Percentiles rank a stretch among this genome's conserved stretches.
phyloP scores from a whole-genome alignment of 2,329 filamentous ascomycete genomes.

The Talaromyces verruculosus region DNA sequence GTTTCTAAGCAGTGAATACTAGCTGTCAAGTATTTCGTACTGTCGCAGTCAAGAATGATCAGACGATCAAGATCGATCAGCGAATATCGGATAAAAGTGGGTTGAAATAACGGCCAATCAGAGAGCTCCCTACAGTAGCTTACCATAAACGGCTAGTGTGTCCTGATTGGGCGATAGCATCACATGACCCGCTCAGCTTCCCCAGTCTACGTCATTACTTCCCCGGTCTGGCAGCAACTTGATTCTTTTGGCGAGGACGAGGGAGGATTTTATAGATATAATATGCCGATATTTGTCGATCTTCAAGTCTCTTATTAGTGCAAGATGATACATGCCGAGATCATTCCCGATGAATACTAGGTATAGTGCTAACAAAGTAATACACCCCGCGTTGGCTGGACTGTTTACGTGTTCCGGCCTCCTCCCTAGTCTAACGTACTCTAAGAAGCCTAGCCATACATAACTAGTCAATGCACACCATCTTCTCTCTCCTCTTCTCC shows the following conservation, averaged over 20 bases:
- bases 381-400: neutral
- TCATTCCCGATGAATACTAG: neutral
- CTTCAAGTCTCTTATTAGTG: neutral
- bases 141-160: neutral
- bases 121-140: neutral
- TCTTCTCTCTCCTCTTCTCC: neutral
- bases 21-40: neutral
- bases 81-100: neutral
- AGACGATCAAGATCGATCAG: neutral
- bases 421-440: neutral
- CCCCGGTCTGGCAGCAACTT: neutral
- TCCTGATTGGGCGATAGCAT: neutral
- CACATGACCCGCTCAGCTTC: constrained; percentile 7
- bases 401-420: neutral
- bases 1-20: neutral
- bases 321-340: neutral
- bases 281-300: neutral
- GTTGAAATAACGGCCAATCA: neutral
- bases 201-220: neutral
- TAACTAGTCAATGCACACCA: neutral
- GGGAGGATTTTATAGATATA: neutral
- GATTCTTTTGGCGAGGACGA: neutral
- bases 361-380: neutral
- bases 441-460: neutral
- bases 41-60: neutral